These are phyloP conservation scores for Lepidium campestre DNA, from an alignment of 441 rosid genomes.

Conservation along the genomic window DNA sequence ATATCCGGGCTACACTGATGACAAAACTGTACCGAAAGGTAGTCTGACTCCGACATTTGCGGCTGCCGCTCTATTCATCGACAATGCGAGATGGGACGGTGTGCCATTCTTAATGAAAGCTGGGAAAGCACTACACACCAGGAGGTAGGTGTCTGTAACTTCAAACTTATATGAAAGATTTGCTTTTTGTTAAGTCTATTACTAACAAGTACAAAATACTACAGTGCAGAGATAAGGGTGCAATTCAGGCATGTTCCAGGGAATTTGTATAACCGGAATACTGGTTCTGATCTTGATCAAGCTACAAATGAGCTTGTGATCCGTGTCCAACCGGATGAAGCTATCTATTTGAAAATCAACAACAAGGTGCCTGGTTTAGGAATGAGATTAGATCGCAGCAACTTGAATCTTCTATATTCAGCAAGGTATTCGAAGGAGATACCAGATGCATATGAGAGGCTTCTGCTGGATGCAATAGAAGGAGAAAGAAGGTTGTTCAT, in stretches of 20 bases:
- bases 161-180: neutral
- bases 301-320: slow-evolving; percentile 92
- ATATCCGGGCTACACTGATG: slow-evolving; percentile 77
- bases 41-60: slow-evolving; percentile 94
- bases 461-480: slow-evolving; percentile 80
- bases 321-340: slow-evolving; percentile 93
- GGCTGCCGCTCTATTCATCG: slow-evolving; percentile 89
- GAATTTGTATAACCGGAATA: slow-evolving; percentile 60
- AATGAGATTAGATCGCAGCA: slow-evolving; percentile 84
- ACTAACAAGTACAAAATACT: neutral
- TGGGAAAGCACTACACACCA: slow-evolving; percentile 84
- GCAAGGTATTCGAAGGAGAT: slow-evolving; percentile 91
- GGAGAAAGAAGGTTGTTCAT: slow-evolving; percentile 92
- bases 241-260: slow-evolving; percentile 96
- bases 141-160: slow-evolving; percentile 36
- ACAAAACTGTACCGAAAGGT: slow-evolving; percentile 74
- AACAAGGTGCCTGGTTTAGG: slow-evolving; percentile 95
- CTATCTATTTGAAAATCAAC: slow-evolving; percentile 87
- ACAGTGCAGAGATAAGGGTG: slow-evolving; percentile 64
- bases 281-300: slow-evolving; percentile 70
- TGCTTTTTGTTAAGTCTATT: neutral
- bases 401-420: slow-evolving; percentile 81
- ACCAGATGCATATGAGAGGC: slow-evolving; percentile 95
- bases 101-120: slow-evolving; percentile 98
- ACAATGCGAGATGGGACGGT: slow-evolving; percentile 97